Evolutionary conservation across 139 green algal species (phyloP).

Genomic region (Chlorella sp.): DNA sequence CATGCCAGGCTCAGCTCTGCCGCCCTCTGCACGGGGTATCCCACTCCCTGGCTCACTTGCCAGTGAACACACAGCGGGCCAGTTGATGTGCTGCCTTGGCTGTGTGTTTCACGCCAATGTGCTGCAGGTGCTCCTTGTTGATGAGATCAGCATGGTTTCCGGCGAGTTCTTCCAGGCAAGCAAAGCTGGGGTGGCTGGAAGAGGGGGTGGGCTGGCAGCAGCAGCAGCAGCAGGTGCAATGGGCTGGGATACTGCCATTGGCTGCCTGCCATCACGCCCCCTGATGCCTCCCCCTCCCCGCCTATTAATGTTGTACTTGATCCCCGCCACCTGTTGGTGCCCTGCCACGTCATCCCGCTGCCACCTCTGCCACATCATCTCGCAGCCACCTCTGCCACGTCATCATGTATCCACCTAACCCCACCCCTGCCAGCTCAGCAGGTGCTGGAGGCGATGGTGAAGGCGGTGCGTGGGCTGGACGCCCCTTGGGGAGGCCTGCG

Average conservation of each 20-base stretch:
- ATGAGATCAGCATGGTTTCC: constrained; percentile 74
- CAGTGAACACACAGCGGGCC: too few species aligned
- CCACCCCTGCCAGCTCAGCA: constrained; percentile 44
- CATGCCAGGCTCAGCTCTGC: not conserved
- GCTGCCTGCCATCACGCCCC: too few species aligned
- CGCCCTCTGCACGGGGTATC: too few species aligned
- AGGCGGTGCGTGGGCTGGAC: constrained; percentile 28
- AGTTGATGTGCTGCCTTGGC: too few species aligned
- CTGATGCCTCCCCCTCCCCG: too few species aligned
- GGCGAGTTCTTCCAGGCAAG: constrained; percentile 48
- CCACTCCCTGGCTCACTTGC: not conserved
- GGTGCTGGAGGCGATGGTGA: constrained; percentile 48
- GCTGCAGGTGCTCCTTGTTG: constrained; percentile 60
- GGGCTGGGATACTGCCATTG: too few species aligned
- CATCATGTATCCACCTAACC: not conserved
- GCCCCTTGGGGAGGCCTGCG: constrained; percentile 70
- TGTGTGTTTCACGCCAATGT: not conserved
- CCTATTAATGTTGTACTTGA: too few species aligned
- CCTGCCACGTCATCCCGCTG: too few species aligned
- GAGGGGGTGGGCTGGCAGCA: not conserved
- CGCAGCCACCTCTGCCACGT: constrained; percentile 42
- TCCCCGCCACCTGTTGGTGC: too few species aligned
- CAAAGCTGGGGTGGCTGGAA: too few species aligned
- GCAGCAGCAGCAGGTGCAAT: too few species aligned
- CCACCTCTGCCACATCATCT: too few species aligned